Evolutionary conservation across 805 yeast genomes (phyloP), one percentile per base, ranked within the genome.

Genomic region (Saccharomycopsis oosterbeekiorum): DNA sequence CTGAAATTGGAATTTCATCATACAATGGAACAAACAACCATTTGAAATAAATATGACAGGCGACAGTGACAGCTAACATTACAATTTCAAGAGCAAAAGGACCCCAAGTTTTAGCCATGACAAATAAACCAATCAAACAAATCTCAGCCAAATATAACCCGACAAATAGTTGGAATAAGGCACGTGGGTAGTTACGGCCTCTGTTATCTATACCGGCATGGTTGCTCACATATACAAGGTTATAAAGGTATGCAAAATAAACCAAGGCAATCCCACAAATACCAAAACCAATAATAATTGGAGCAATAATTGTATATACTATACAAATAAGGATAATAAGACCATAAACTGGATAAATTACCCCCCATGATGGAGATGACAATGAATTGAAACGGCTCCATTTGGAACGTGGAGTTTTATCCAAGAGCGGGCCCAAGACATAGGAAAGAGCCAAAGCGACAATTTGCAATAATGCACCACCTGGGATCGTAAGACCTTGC

Each of bases 351-450:
- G 97, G 97, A 74, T 88, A 93, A 14, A 83, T 76, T 17, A 88
- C 84, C 57, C 97, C 96, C 88, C 92, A 91, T 26, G 82, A 80
- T 54, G 92, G 88, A 51, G 80, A 78, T 12, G 84, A 79, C 67
- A 93, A 76, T 1, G 76, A 78, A 70, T 82, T 83, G 70, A 74
- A 82, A 69, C 97, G 84, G 63, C 73, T 82, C 97, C 97, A 93
- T 76, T 86, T 88, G 74, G 89, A 85, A 75, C 98, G 84, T 64
- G 98, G 98, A 5, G 98, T 90, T 59, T 81, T 79, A 71, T 91
- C 97, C 64, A 94, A 79, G 24, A 90, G 63, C 65, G 76, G 76
- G 37, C 94, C 89, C 62, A 92, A 76, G 42, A 86, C 75, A 70
- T 87, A 84, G 59, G 88, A 84, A 65, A 92, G 76, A 59, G 88